Base-by-base conservation (phyloP, 768 basidiomycete genomes). In the Daedalea quercina region DNA sequence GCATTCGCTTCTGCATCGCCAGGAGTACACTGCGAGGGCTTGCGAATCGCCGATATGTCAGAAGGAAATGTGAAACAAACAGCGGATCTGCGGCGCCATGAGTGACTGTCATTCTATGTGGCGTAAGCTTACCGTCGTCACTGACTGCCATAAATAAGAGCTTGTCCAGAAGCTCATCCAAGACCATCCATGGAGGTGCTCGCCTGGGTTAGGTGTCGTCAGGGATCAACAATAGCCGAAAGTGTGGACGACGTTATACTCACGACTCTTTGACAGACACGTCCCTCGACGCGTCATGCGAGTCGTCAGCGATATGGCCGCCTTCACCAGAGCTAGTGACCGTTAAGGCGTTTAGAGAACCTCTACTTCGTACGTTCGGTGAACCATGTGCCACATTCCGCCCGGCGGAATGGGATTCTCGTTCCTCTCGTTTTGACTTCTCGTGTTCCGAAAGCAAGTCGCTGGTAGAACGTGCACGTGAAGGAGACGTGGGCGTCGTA, bases 1-100 rank as follows among this genome's bases (percentile, higher is more conserved):
- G 80, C 79, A 92, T 85, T 44, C 88, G 82, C 63, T 90, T 87
- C 67, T 91, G 87, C 85, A 94, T 90, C 4, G 88, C 85, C 43
- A 91, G 73, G n/a, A 94, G 72, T 17, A 94, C 71, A 53, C 77
- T 84, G 40, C 90, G 80, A 8, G 90, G 90, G 31, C 78, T 85
- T 35, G 89, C 79, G 65, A 93, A 94, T 54, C 88, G 76, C 31
- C 90, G 85, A 63, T 89, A 92, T 8, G 88, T 90, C 35, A 92
- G 77, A 44, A 94, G 72, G 67, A 94, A 92, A 66, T 90, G 83
- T 2, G 80, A 79, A 26, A 90, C 80, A 63, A 82, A 93, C 3
- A 80, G 77, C 12, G 87, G 79, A 65, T 93, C 90, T 93, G 51
- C 28, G 40, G 23, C 24, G 44, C 12, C 12, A 26, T 44, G 4